phyloP scores from a whole-genome alignment of 495 filamentous ascomycete genomes.

The Aspergillus campestris region DNA sequence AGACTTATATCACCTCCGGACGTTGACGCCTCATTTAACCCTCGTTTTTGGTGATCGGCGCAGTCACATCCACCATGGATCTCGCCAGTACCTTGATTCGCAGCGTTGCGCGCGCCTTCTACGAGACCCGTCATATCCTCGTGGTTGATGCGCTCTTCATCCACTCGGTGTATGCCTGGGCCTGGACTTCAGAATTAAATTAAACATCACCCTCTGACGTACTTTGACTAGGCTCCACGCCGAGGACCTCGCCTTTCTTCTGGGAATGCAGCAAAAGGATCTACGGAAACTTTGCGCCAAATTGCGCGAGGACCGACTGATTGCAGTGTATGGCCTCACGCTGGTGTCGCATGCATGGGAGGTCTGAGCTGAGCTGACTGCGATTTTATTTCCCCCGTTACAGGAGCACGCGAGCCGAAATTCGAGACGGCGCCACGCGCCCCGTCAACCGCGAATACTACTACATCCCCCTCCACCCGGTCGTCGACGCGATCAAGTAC shows the following conservation, averaged over 20 bases:
- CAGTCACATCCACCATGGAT: conserved; percentile 50
- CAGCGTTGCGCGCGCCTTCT: conserved; percentile 85
- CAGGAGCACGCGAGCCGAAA: conserved; percentile 71
- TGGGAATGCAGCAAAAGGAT: conserved; percentile 82
- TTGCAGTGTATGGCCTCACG: conserved; percentile 56
- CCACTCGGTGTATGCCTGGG: conserved; percentile 64
- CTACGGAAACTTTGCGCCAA: conserved; percentile 78
- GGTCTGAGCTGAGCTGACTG: no score
- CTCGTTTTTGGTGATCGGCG: no score
- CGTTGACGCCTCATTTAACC: no score
- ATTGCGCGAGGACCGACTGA: conserved; percentile 75
- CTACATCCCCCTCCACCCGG: conserved; percentile 89
- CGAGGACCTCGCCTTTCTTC: conserved; percentile 74
- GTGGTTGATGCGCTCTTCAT: conserved; percentile 87
- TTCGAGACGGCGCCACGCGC: conserved; percentile 69
- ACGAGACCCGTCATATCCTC: conserved; percentile 79
- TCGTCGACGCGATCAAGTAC: conserved; percentile 95
- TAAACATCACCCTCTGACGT: not conserved
- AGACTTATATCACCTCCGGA: no score
- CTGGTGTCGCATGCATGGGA: not conserved
- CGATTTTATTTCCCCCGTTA: conserved; percentile 1
- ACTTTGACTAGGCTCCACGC: conserved; percentile 56
- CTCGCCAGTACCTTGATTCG: conserved; percentile 81
- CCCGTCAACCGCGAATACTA: conserved; percentile 85
- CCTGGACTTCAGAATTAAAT: conserved; percentile 4